phyloP scores from a whole-genome alignment of 805 yeast species.

The Zygotorulaspora sp. region DNA sequence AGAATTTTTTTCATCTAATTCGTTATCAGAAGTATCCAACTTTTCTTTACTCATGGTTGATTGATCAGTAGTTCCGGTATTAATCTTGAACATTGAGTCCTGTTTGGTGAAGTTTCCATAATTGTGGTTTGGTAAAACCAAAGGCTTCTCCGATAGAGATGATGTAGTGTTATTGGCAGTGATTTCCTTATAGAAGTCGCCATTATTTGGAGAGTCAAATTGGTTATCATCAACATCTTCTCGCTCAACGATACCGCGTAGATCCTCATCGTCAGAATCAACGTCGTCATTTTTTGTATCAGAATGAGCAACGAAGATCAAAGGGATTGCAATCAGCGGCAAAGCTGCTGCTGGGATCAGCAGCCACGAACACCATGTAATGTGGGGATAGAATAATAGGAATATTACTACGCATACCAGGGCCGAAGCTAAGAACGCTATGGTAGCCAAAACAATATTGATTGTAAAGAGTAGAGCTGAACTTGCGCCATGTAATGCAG shows the following conservation, averaged over 20 bases:
- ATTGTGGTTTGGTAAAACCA: slow-evolving; percentile 10
- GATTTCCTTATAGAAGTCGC: slow-evolving; percentile 6
- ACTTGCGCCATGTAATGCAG: slow-evolving; percentile 21
- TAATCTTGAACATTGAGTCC: slow-evolving; percentile 11
- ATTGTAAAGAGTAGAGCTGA: slow-evolving; percentile 37
- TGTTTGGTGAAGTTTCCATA: slow-evolving; percentile 7
- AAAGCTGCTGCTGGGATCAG: slow-evolving; percentile 62
- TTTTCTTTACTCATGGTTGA: slow-evolving; percentile 11
- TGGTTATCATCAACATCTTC: slow-evolving; percentile 9
- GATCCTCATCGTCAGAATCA: slow-evolving; percentile 24
- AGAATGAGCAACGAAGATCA: slow-evolving; percentile 42
- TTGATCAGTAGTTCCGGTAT: slow-evolving; percentile 13
- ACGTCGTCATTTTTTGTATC: slow-evolving; percentile 17
- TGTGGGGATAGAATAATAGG: slow-evolving; percentile 58
- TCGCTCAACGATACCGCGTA: slow-evolving; percentile 6
- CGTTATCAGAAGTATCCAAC: slow-evolving; percentile 3
- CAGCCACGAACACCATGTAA: slow-evolving; percentile 70
- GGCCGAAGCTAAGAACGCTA: slow-evolving; percentile 53
- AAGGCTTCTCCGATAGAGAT: slow-evolving; percentile 10
- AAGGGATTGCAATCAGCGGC: slow-evolving; percentile 47
- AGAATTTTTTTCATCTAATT: slow-evolving; percentile 10
- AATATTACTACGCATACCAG: slow-evolving; percentile 52
- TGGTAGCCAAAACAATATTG: slow-evolving; percentile 42
- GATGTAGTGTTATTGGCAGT: slow-evolving; percentile 6
- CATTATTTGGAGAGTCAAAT: slow-evolving; percentile 7